Evolutionary conservation across 257 asterid genomes (phyloP), one percentile per base, ranked within the genome.

Genomic region (Nicotiana tomentosiformis): DNA sequence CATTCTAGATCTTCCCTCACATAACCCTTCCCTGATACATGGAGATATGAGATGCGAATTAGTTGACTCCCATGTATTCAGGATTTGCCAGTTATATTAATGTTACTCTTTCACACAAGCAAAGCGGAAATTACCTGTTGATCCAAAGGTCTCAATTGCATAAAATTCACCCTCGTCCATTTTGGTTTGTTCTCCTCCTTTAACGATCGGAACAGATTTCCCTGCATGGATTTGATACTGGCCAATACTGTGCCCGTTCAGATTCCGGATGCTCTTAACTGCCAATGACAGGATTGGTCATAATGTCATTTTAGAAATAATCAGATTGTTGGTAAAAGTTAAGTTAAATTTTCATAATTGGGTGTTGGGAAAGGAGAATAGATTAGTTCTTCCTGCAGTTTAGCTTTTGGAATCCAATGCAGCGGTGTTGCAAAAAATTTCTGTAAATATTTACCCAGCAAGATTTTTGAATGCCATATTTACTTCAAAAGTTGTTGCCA

Each of bases 161-260:
- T 93, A 96, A 86, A 92, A 92, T 86, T 96, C 99, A 80, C 99
- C 99, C 93, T 96, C 99, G 88, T 94, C 99, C 99, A 96, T 96
- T 88, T 94, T 96, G 58, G 98, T 94, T 86, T 96, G 98, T 83
- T 92, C 98, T 80, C 99, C 98, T 87, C 99, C 98, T 89, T 96
- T 96, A 39, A 96, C 98, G 46, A 92, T 96, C 20, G 99, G 99
- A 85, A 96, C 99, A 79, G 98, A 96, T 84, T 96, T 96, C n/a
- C 95, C 99, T 23, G 97, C 99, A 82, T 96, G 99, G 85, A 96
- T 96, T 88, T 96, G 98, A 87, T 96, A 96, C 15, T 82, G 91
- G 84, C 97, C 98, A 77, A 96, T 91, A 83, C 98, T 96, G 86
- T 96, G 99, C 83, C 99, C 99, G 72, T 96, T 96, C 88, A 96